Percentiles rank a stretch among this genome's conserved stretches.
These are phyloP conservation scores for Barnettozyma populi DNA, from an alignment of 805 yeast species.

Conservation along the genomic window DNA sequence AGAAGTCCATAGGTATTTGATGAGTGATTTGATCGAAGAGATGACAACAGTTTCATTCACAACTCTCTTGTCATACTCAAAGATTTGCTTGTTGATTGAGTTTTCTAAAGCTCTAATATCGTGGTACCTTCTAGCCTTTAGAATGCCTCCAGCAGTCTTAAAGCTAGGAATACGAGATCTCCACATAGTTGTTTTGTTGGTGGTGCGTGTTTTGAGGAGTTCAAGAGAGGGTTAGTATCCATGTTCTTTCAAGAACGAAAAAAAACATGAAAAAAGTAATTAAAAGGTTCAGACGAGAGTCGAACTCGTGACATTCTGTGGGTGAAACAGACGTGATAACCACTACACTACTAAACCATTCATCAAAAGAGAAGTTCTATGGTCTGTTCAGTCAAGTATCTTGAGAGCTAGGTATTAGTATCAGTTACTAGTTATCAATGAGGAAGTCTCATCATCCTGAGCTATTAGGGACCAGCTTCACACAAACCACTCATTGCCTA, in stretches of 20 bases:
- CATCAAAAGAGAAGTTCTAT: not conserved
- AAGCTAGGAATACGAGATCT: not conserved
- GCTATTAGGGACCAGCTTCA: too few relatives aligned
- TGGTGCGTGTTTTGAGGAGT: not conserved
- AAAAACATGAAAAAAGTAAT: conserved; percentile 6
- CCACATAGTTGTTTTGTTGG: not conserved
- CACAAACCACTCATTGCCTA: too few relatives aligned
- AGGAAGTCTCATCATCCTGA: too few relatives aligned
- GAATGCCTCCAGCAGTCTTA: not conserved
- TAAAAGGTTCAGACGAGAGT: conserved; percentile 29
- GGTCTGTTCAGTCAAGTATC: too few relatives aligned
- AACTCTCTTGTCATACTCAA: not conserved
- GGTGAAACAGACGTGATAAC: conserved; percentile 33
- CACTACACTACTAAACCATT: conserved; percentile 31
- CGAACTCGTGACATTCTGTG: conserved; percentile 33
- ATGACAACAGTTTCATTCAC: conserved; percentile 1
- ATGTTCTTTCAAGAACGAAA: not conserved
- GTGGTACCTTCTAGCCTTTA: conserved; percentile 2
- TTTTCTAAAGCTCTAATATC: conserved; percentile 1
- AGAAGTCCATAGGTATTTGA: not conserved
- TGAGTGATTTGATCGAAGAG: conserved; percentile 2
- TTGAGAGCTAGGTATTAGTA: too few relatives aligned
- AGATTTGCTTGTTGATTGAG: conserved; percentile 1
- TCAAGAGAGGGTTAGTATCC: too few relatives aligned
- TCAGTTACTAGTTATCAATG: too few relatives aligned